Evolutionary conservation across 176 grass and related monocot genomes (phyloP), one percentile per base, ranked within the genome.

Genomic region (Musa troglodytarum): DNA sequence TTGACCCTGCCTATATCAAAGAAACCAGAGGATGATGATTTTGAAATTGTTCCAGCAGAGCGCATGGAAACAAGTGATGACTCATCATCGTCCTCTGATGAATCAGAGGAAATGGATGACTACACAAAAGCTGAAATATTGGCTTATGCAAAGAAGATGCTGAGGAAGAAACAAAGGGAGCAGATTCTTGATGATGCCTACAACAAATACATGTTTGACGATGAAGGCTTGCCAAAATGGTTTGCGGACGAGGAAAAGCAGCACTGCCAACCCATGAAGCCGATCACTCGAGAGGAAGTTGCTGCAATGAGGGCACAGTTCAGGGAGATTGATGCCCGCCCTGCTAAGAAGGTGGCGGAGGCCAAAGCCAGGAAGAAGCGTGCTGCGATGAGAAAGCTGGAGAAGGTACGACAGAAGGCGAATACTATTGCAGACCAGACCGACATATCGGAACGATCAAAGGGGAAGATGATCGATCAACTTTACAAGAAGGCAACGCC

Each of bases 131-230:
- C 90, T 51, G 95, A 98, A 82, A 84, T 94, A 53, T 82, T 98
- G 74, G 90, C 95, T 23, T 94, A 94, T 23, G 95, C 95, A 8
- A 93, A 92, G 69, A 94, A 99, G 61, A 99, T 99, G 95, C 10
- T 94, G 80, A 89, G 90, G 79, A 99, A 99, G 88, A 99, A 99
- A 78, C 86, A 91, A 66, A 88, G 95, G 69, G 95, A 99, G 73
- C 88, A 94, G 72, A 94, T 99, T 53, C 88, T 99, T 20, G 95
- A 99, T 53, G 91, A 94, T 54, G 86, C 88, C 64, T 99, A 94
- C 77, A 88, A 93, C 73, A 99, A 80, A 81, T 86, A 99, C 83
- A 89, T 94, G 88, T 94, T 99, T 23, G 88, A 99, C 10, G 95
- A 94, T 1, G 81, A 86, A 79, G 91, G 95, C 34, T 76, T 99